Evolutionary conservation across 306 rosid genomes (phyloP).

Genomic region (Corylus americana): DNA sequence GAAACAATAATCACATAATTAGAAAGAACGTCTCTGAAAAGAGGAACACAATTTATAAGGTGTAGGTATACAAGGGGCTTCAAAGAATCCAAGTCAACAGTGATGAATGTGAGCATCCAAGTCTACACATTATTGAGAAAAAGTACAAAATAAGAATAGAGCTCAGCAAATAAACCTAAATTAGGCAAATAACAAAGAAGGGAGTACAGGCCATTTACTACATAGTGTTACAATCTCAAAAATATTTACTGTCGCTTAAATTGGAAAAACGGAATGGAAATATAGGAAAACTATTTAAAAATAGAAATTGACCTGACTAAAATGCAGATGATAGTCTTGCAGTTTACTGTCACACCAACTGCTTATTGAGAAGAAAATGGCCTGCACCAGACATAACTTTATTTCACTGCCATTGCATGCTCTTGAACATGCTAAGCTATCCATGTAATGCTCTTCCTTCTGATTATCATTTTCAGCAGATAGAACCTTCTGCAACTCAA

Average conservation of each 20-base stretch:
- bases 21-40: constrained; percentile 1
- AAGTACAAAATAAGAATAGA: background rate
- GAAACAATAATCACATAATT: constrained; percentile 26
- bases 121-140: background rate
- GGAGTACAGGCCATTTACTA: background rate
- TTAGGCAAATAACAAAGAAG: background rate
- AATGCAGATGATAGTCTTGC: constrained; percentile 58
- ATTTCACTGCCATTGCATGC: constrained; percentile 32
- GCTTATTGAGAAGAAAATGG: constrained; percentile 51
- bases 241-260: background rate
- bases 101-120: background rate
- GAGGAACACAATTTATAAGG: background rate
- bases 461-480: constrained; percentile 36
- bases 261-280: background rate
- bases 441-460: constrained; percentile 33
- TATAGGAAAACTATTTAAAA: constrained; percentile 8
- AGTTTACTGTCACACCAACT: constrained; percentile 49
- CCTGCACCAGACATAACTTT: constrained; percentile 44
- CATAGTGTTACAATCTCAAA: constrained; percentile 1
- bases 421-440: constrained; percentile 42
- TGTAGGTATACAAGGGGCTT: background rate
- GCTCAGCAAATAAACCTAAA: background rate
- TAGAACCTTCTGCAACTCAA: constrained; percentile 42
- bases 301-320: constrained; percentile 43
- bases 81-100: background rate